Evolutionary conservation across 768 basidiomycete genomes (phyloP), one percentile per base, ranked within the genome.

Genomic region (Suillus placidus): DNA sequence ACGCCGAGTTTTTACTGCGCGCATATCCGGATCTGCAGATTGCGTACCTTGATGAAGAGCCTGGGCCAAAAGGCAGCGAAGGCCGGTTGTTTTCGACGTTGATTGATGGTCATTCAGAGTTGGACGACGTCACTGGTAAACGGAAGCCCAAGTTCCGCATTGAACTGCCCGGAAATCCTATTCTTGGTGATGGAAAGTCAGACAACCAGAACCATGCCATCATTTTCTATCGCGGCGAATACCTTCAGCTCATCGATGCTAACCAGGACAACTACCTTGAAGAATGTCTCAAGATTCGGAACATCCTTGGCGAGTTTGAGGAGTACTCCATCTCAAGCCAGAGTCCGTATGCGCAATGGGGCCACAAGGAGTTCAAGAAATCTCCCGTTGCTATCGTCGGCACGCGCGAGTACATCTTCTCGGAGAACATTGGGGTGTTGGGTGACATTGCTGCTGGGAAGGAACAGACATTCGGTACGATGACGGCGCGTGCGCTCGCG

Each of bases 181-280:
- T 99, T 74, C 88, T 99, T 57, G 97, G 97, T 68, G 97, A 99
- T 73, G 97, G 97, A 63, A 99, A 99, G 81, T 97, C 95, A 16
- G 97, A 99, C 80, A 99, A 99, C 78, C 97, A 99, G 84, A 99
- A 99, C 79, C 97, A 99, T 74, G 97, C 97, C 35, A 98, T 99
- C 72, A 84, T 99, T 73, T 99, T 99, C 84, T 97, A 99, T 79
- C 94, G 97, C 55, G 97, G 97, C 69, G 97, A 99, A 80, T 99
- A 97, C 77, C 84, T 99, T 60, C 97, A 99, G 79, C 91, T 99
- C 71, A 98, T 99, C 79, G 97, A 99, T 70, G 97, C 97, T 71
- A 99, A 99, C 76, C 97, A 99, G 81, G 97, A 99, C 82, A 99
- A 99, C 81, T 99, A 99, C 74, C 83, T 99, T 72, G 97, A 99